Percentiles rank a stretch among this genome's conserved stretches.
Evolutionary conservation across 2,329 filamentous ascomycete genomes (phyloP).

Genomic region (Xylaria sp.): DNA sequence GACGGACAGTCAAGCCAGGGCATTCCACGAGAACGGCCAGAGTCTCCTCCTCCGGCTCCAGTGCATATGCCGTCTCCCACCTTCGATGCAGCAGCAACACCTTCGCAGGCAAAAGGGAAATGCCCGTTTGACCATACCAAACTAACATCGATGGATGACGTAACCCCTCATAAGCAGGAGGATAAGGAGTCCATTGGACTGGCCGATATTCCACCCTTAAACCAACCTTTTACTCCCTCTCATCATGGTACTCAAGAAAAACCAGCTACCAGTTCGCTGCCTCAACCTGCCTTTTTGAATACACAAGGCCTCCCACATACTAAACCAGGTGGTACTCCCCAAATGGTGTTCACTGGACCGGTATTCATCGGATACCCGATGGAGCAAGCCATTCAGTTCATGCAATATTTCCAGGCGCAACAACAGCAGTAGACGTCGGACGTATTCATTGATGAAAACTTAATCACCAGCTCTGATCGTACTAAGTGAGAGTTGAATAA

Average conservation of each 20-base stretch:
- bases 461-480: background rate
- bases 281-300: constrained; percentile 66
- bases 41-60: constrained; percentile 68
- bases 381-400: constrained; percentile 81
- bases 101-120: constrained; percentile 55
- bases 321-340: constrained; percentile 58
- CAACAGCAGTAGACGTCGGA: constrained; percentile 39
- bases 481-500: background rate
- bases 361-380: constrained; percentile 93
- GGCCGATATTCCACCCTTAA: constrained; percentile 36
- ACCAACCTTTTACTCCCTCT: constrained; percentile 40
- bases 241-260: constrained; percentile 42
- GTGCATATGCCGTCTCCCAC: constrained; percentile 59
- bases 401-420: constrained; percentile 67
- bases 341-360: constrained; percentile 90
- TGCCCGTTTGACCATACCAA: constrained; percentile 70
- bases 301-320: constrained; percentile 49
- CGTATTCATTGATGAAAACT: background rate
- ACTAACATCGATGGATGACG: constrained; percentile 49
- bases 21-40: constrained; percentile 55
- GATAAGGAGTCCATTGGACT: constrained; percentile 43
- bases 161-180: constrained; percentile 44
- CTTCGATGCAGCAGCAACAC: constrained; percentile 41
- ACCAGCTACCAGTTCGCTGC: constrained; percentile 45
- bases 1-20: constrained; percentile 52